Conservation (phyloP, 305 asterid genomes). For the Solanum hybrid region DNA sequence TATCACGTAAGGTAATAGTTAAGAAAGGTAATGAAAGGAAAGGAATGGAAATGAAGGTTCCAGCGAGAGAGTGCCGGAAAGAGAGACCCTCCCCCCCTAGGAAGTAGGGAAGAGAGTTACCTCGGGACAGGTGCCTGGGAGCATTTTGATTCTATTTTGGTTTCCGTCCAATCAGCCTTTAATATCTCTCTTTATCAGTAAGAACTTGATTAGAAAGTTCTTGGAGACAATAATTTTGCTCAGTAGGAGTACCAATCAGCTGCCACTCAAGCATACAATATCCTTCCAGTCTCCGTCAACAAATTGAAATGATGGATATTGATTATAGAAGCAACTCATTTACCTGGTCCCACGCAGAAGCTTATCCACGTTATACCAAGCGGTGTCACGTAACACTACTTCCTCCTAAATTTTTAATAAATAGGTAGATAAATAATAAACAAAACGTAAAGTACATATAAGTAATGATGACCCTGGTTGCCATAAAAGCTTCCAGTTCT, state of each 20-base stretch:
- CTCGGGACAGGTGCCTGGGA: too few species aligned
- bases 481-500: neutral
- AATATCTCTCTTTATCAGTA: neutral
- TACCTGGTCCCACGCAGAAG: neutral
- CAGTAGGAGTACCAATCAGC: neutral
- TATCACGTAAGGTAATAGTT: too few species aligned
- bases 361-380: neutral
- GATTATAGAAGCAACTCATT: neutral
- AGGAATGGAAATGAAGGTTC: too few species aligned
- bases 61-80: too few species aligned
- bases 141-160: too few species aligned
- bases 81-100: too few species aligned
- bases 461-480: neutral
- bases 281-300: neutral
- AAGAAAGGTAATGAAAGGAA: too few species aligned
- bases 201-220: neutral
- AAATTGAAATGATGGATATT: neutral
- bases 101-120: too few species aligned
- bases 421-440: neutral
- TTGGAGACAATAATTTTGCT: neutral
- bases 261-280: neutral
- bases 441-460: neutral
- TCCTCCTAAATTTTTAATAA: neutral
- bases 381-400: neutral
- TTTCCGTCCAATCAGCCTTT: too few species aligned